Evolutionary conservation across 1,284 basidiomycete genomes (phyloP).

Genomic region (Papiliotrema laurentii): DNA sequence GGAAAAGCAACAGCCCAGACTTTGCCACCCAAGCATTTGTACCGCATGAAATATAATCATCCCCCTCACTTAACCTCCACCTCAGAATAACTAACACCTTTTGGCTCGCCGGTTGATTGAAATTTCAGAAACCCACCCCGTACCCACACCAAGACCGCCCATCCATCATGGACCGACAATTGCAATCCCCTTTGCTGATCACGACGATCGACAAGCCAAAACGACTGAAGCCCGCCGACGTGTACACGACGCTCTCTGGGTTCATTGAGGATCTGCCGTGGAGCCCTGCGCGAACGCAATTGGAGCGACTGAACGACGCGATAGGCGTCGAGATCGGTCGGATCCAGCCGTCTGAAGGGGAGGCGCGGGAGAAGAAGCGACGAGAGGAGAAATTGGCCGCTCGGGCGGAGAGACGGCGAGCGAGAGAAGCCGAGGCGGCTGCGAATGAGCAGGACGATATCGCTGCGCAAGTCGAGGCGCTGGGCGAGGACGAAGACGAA

Average conservation of each 20-base stretch:
- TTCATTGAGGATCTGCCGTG: slow-evolving; percentile 26
- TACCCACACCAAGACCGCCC: too few species aligned
- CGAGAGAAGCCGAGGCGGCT: slow-evolving; percentile 22
- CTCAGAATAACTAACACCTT: too few species aligned
- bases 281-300: slow-evolving; percentile 35
- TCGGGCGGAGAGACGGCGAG: slow-evolving; percentile 18
- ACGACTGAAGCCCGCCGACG: slow-evolving; percentile 21
- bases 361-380: slow-evolving; percentile 30
- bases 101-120: too few species aligned
- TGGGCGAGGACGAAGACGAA: slow-evolving; percentile 15
- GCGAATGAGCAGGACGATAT: slow-evolving; percentile 17
- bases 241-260: slow-evolving; percentile 29
- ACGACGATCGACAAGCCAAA: slow-evolving; percentile 25
- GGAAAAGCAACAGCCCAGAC: too few species aligned
- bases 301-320: slow-evolving; percentile 44
- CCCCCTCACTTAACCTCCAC: too few species aligned
- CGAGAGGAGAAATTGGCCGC: slow-evolving; percentile 19
- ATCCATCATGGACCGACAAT: slow-evolving; percentile 43
- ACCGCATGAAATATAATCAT: too few species aligned
- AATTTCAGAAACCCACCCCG: too few species aligned
- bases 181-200: slow-evolving; percentile 41
- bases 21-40: too few species aligned
- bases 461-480: slow-evolving; percentile 17
- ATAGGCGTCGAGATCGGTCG: slow-evolving; percentile 42
- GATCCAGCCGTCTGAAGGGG: slow-evolving; percentile 33